Base-by-base conservation (phyloP, 805 yeast genomes). In the Saccharomyces kudriavzevii region DNA sequence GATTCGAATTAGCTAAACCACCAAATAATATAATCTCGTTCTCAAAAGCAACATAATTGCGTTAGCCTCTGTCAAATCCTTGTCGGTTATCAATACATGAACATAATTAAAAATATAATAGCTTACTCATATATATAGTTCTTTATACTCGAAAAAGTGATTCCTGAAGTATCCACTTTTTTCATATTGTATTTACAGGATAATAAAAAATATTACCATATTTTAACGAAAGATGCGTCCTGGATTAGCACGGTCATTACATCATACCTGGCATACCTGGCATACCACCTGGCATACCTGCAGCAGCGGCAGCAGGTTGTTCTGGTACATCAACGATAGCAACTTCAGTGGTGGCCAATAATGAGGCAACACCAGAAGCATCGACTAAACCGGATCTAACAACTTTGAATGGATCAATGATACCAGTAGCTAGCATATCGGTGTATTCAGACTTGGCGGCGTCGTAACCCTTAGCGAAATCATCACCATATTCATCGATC, bases 321-420 rank as follows among this genome's bases (percentile, higher is more conserved):
- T 83, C 85, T 65, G 97, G 96, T 60, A 95, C 96, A 64, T 87
- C 97, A 56, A 90, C 96, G 67, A 94, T 89, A 59, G 97, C 97
- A 73, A 97, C 95, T 77, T 94, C 99, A 59, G 99, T 92, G 55
- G 98, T 92, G 60, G 98, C 97, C 72, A 94, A 80, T 71, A 94
- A 79, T 29, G 97, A 89, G 49, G 99, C 98, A 58, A 94, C 97
- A 77, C 98, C 96, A 50, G 96, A 81, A 57, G 99, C 98, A 68
- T 94, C 98, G 54, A 89, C 89, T 67, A 94, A 79, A 58, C 98
- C 97, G 66, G 89, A 84, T 79, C 94, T 89, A 56, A 94, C 97
- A 62, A 92, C 98, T 82, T 90, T 92, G 82, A 92, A 89, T 63
- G 99, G 99, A 74, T 94, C 99, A 66, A 92, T 89, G 75, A 94